phyloP scores from a whole-genome alignment of 2,329 filamentous ascomycete genomes.

The Fragosphaeria purpurea region DNA sequence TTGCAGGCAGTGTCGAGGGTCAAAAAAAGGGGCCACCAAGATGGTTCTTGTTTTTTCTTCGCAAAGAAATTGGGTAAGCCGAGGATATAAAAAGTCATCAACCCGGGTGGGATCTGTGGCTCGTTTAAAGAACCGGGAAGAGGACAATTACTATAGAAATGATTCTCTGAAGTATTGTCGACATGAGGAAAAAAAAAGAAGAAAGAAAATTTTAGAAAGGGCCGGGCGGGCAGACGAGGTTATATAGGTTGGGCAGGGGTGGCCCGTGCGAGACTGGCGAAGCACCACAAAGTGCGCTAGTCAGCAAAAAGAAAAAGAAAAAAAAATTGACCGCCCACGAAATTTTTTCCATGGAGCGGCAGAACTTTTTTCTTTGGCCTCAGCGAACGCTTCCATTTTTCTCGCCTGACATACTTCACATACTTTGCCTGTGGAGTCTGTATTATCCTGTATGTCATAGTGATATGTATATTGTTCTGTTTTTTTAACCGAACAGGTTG shows the following conservation, averaged over 20 bases:
- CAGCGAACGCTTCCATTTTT: no score
- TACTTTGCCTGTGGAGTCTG: no score
- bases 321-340: background rate
- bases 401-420: no score
- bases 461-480: no score
- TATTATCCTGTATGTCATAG: no score
- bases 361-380: no score
- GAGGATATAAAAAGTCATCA: conserved; percentile 80
- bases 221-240: conserved; percentile 15
- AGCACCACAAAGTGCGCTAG: background rate
- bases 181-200: conserved; percentile 44
- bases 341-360: background rate
- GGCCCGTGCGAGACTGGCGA: conserved; percentile 5
- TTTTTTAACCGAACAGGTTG: background rate
- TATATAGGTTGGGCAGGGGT: conserved; percentile 30
- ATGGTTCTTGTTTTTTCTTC: conserved; percentile 19
- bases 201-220: conserved; percentile 27
- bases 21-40: conserved; percentile 61
- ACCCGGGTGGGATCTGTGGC: conserved; percentile 92
- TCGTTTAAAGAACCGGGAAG: conserved; percentile 86
- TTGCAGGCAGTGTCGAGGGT: conserved; percentile 50
- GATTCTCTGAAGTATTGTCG: conserved; percentile 71
- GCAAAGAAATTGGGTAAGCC: conserved; percentile 27
- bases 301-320: background rate
- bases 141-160: conserved; percentile 96